Evolutionary conservation across 2,329 filamentous ascomycete genomes (phyloP), one percentile per base, ranked within the genome.

Genomic region (Pleomassaria siparia): DNA sequence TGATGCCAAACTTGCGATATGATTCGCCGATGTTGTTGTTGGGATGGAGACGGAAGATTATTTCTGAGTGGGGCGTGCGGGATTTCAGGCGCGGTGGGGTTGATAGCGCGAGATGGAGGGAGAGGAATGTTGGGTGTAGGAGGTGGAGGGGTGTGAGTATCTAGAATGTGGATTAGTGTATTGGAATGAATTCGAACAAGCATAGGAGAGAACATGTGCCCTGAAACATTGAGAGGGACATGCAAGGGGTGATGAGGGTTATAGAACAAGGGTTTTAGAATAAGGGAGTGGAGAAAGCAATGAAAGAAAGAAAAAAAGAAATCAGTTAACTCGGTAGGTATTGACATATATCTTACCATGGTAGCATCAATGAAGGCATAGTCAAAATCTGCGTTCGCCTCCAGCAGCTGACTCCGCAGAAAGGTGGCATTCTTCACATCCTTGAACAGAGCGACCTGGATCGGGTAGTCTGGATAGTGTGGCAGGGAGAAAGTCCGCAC

Each of bases 11-110:
- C 44, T 87, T 86, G 25, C 89, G 86, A 72, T 97, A 97, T 0
- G 91, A 86, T 59, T 96, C 91, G 43, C 90, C 83, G 63, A 99
- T 97, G 69, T 96, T 96, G 67, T 90, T 92, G 53, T 88, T 91
- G 0, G 88, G 80, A 49, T 85, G 91, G 36, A 96, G 76, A 3
- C 84, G 85, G 57, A 87, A 87, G 24, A 96, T 90, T 47, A 90
- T 87, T 72, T 96, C 91, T 0, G 89, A 91, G 69, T 96, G 91
- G 4, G 95, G 83, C 59, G 95, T 96, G 36, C 86, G 85, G 4
- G 89, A 94, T 68, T 86, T 88, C 47, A 92, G 75, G 20, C 80
- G 76, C n/a, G n/a, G n/a, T n/a, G n/a, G n/a, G 5, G 76, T 75
- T 53, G 81, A 81, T 3, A 82, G 66, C 50, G 83, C 78, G 56